Percentiles rank a stretch among this genome's conserved stretches.
Evolutionary conservation across 2,329 filamentous ascomycete genomes (phyloP).

Genomic region (Neonectria ditissima): DNA sequence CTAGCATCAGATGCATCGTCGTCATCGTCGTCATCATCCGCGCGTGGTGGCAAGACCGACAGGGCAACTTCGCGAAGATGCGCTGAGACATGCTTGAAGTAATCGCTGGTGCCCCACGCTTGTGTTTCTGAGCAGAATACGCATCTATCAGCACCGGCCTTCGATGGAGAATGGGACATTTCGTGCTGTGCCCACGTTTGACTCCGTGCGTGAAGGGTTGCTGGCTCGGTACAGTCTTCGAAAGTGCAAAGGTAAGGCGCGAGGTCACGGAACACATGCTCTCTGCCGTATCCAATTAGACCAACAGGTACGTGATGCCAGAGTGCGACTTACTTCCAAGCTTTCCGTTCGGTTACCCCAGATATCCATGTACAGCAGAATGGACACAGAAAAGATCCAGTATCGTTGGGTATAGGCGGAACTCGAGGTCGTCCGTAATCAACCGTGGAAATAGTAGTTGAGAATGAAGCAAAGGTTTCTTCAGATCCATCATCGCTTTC

Average conservation of each 20-base stretch:
- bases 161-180: background rate
- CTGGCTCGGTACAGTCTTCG: background rate
- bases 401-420: background rate
- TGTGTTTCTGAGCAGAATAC: background rate
- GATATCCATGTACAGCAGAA: background rate
- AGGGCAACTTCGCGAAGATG: background rate
- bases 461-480: background rate
- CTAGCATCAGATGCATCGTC: background rate
- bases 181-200: background rate
- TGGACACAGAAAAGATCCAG: background rate
- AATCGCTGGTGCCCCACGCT: background rate
- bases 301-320: too few relatives aligned
- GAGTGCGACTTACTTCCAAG: background rate
- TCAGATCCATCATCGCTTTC: background rate
- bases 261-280: background rate
- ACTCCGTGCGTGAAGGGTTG: background rate
- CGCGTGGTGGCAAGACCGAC: background rate
- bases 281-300: background rate
- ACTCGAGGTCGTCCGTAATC: background rate
- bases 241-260: background rate
- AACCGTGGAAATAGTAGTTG: background rate
- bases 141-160: background rate
- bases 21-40: background rate
- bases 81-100: background rate
- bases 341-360: background rate